Percentiles rank a stretch among this genome's conserved stretches.
Conservation (phyloP, 169 alveolate species). For the Plasmodium relictum region DNA sequence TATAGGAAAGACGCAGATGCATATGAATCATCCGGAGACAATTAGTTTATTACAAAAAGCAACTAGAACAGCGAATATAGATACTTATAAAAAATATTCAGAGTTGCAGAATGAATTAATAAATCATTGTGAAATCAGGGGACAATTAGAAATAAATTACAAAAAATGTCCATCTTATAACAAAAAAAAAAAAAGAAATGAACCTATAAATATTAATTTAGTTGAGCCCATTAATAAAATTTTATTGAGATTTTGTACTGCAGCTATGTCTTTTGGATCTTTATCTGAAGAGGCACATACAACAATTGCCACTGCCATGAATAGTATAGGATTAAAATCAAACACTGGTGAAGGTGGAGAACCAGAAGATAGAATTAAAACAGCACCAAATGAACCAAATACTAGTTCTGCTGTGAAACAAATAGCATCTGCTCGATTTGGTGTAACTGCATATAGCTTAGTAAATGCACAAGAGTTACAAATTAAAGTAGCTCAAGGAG, state of each 20-base stretch:
- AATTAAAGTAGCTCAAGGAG: constrained; percentile 89
- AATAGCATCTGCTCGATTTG: constrained; percentile 88
- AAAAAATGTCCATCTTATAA: constrained; percentile 79
- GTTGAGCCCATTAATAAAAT: constrained; percentile 74
- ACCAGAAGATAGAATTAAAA: constrained; percentile 79
- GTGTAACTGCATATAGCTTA: constrained; percentile 85
- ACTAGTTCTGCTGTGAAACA: constrained; percentile 85
- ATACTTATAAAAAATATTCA: constrained; percentile 78
- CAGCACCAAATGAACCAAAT: constrained; percentile 26
- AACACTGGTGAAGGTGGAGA: constrained; percentile 91
- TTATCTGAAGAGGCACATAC: constrained; percentile 84
- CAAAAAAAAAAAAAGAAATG: constrained; percentile 80
- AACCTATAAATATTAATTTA: constrained; percentile 80
- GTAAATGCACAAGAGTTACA: constrained; percentile 86
- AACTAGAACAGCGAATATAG: constrained; percentile 76
- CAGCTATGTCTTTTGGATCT: constrained; percentile 85
- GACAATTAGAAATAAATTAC: constrained; percentile 82
- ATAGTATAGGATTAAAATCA: constrained; percentile 81
- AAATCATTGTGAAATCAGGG: constrained; percentile 83
- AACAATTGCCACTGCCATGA: constrained; percentile 85
- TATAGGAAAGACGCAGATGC: constrained; percentile 81
- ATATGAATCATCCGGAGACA: constrained; percentile 85
- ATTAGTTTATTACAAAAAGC: constrained; percentile 84
- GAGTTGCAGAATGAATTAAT: constrained; percentile 79
- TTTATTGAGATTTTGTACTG: constrained; percentile 79